Percentiles rank a stretch among this genome's conserved stretches.
These are phyloP conservation scores for Spinacia oleracea DNA, from an alignment of 179 eudicot species.

Conservation along the genomic window DNA sequence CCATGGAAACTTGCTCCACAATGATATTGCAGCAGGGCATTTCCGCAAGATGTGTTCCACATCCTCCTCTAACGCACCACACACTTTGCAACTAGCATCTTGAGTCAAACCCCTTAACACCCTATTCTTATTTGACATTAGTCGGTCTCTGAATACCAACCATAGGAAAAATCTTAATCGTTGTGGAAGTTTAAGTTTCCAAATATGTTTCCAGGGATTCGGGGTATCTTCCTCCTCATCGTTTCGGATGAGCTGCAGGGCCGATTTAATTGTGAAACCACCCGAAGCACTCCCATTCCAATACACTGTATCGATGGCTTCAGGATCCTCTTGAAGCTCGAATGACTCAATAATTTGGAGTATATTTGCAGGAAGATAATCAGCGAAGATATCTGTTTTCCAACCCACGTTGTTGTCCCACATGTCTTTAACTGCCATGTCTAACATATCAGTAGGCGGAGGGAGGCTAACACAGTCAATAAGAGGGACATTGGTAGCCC, in stretches of 20 bases:
- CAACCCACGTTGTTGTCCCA: background rate
- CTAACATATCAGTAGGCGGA: no score
- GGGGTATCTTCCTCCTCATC: no score
- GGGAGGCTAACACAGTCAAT: no score
- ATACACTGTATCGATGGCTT: background rate
- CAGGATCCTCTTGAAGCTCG: background rate
- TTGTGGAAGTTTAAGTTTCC: background rate
- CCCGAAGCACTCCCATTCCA: background rate
- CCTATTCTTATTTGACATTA: background rate
- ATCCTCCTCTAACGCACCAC: no score
- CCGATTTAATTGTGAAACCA: background rate
- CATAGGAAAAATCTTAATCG: background rate
- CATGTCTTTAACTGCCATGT: background rate
- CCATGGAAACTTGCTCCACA: no score
- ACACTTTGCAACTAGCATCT: no score
- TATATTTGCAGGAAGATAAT: background rate
- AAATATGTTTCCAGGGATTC: no score
- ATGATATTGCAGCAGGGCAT: no score
- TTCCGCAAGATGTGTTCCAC: no score
- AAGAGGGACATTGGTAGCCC: background rate
- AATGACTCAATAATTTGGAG: background rate
- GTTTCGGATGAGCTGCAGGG: background rate
- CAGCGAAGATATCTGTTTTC: background rate
- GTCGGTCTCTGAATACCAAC: background rate
- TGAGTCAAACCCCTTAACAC: no score